These are phyloP conservation scores for Naematelia aurantialba DNA, from an alignment of 768 basidiomycete genomes.

Conservation along the genomic window DNA sequence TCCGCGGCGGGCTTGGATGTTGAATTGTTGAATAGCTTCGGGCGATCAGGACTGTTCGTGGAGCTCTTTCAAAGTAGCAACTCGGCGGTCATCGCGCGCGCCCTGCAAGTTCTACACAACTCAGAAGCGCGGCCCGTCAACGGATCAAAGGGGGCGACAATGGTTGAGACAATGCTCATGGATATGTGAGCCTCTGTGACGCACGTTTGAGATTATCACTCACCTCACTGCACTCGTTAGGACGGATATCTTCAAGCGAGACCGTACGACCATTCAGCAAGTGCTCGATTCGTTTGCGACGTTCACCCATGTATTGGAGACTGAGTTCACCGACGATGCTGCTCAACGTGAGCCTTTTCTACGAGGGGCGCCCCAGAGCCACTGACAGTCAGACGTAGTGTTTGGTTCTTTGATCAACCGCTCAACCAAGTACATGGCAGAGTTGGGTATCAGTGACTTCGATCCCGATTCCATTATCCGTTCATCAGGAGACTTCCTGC, in stretches of 20 bases:
- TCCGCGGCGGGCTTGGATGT: background rate
- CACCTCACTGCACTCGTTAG: background rate
- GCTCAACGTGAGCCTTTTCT: constrained; percentile 14
- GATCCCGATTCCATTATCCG: constrained; percentile 23
- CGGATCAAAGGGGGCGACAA: background rate
- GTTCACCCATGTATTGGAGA: constrained; percentile 7
- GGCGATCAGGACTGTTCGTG: constrained; percentile 30
- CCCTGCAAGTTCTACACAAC: background rate
- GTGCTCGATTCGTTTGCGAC: constrained; percentile 17
- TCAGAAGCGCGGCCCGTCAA: background rate
- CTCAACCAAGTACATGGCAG: constrained; percentile 33
- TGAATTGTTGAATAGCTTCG: constrained; percentile 7
- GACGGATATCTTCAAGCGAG: constrained; percentile 20
- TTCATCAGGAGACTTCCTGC: background rate
- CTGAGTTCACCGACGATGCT: constrained; percentile 18
- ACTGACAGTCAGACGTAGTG: background rate
- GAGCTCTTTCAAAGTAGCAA: constrained; percentile 22
- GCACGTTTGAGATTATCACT: background rate
- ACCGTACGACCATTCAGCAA: constrained; percentile 21
- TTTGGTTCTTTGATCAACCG: constrained; percentile 29
- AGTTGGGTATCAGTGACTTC: constrained; percentile 29
- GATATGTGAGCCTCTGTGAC: background rate
- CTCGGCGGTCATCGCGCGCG: background rate
- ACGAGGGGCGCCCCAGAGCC: background rate
- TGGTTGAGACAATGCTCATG: background rate